These are phyloP conservation scores for Casuarina cunninghamiana DNA, from an alignment of 306 rosid species.

Conservation along the genomic window DNA sequence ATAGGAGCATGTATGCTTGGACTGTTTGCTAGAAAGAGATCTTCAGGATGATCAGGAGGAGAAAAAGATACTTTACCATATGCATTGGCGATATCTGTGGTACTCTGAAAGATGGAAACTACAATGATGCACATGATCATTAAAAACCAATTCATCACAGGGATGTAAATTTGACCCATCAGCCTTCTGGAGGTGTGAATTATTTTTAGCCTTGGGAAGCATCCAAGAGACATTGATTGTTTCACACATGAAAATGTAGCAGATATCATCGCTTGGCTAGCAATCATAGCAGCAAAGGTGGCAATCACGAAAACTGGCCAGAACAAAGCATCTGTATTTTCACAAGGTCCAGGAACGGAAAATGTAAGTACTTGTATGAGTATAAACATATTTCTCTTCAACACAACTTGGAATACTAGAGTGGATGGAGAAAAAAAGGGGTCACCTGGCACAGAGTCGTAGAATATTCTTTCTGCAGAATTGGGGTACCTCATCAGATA, in stretches of 20 bases:
- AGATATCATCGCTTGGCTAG: slow-evolving; percentile 99
- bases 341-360: slow-evolving; percentile 30
- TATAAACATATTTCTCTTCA: slow-evolving; percentile 13
- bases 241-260: slow-evolving; percentile 97
- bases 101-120: slow-evolving; percentile 75
- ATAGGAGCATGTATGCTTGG: background rate
- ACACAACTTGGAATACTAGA: slow-evolving; percentile 12
- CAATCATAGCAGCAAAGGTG: slow-evolving; percentile 96
- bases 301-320: slow-evolving; percentile 95
- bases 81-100: slow-evolving; percentile 95
- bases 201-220: slow-evolving; percentile 97
- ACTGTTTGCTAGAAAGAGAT: background rate
- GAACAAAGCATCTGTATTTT: slow-evolving; percentile 70
- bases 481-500: slow-evolving; percentile 60
- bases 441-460: slow-evolving; percentile 88
- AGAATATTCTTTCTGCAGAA: slow-evolving; percentile 59
- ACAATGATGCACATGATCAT: slow-evolving; percentile 91
- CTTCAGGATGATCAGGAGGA: slow-evolving; percentile 18
- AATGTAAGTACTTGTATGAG: slow-evolving; percentile 18
- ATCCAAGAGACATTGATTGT: slow-evolving; percentile 98
- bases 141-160: slow-evolving; percentile 83
- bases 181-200: slow-evolving; percentile 81
- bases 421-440: slow-evolving; percentile 18
- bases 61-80: slow-evolving; percentile 60
- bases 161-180: slow-evolving; percentile 97